These are phyloP conservation scores for Populus trichocarpa DNA, from an alignment of 441 rosid species.

Conservation along the genomic window DNA sequence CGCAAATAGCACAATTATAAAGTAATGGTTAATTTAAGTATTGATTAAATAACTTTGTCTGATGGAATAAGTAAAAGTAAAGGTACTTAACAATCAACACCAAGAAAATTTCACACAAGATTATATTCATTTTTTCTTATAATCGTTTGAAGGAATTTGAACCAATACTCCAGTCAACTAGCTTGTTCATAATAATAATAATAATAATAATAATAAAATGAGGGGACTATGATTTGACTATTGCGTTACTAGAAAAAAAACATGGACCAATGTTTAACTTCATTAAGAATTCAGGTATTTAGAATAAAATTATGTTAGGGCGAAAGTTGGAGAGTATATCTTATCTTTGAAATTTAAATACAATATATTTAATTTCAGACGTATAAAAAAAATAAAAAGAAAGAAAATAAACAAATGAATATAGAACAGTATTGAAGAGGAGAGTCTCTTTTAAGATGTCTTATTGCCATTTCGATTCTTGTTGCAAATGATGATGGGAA, in stretches of 20 bases:
- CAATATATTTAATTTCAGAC: background rate
- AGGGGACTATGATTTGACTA: background rate
- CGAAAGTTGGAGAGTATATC: background rate
- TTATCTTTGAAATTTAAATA: background rate
- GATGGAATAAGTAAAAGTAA: too few species aligned
- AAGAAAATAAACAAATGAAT: conserved; percentile 2
- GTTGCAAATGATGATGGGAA: conserved; percentile 38
- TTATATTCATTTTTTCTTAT: too few species aligned
- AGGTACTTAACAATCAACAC: too few species aligned
- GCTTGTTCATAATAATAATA: too few species aligned
- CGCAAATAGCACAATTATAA: too few species aligned
- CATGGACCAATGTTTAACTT: background rate
- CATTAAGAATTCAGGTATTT: background rate
- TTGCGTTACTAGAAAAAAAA: background rate
- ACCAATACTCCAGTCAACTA: too few species aligned
- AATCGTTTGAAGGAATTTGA: too few species aligned
- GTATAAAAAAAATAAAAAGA: background rate
- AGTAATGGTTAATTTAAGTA: too few species aligned
- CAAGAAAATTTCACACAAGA: too few species aligned
- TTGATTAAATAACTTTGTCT: too few species aligned
- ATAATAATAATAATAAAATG: too few species aligned
- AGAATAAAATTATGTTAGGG: background rate
- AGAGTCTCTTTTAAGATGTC: conserved; percentile 53
- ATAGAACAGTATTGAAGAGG: conserved; percentile 24
- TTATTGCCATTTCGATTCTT: conserved; percentile 41